phyloP scores from a whole-genome alignment of 345 rosid genomes.

The Citrus sp. region DNA sequence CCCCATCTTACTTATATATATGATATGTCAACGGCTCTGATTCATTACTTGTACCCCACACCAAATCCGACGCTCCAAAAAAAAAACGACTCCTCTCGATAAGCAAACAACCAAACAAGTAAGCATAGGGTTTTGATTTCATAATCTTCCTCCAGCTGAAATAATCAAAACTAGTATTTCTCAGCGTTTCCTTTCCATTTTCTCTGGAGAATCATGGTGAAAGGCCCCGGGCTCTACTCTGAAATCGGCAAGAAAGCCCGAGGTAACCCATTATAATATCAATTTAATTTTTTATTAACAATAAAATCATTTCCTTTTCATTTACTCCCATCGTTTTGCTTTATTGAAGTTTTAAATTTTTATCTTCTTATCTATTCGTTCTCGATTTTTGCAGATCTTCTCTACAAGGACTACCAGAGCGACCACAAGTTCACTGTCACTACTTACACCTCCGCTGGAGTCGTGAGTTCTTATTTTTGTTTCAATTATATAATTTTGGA shows the following conservation, averaged over 20 bases:
- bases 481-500: neutral
- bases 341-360: neutral
- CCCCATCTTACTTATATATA: neutral
- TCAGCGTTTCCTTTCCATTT: constrained; percentile 5
- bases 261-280: constrained; percentile 35
- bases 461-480: constrained; percentile 47
- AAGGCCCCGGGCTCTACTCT: constrained; percentile 92
- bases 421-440: constrained; percentile 92
- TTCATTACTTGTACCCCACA: neutral
- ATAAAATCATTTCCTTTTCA: neutral
- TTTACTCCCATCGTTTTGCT: neutral
- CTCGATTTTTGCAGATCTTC: constrained; percentile 53
- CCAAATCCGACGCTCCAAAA: constrained; percentile 27
- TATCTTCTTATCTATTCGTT: neutral
- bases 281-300: neutral
- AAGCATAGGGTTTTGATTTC: constrained; percentile 11
- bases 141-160: neutral
- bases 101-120: neutral
- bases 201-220: constrained; percentile 56
- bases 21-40: constrained; percentile 21
- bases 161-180: neutral
- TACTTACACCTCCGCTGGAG: constrained; percentile 67
- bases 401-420: constrained; percentile 80
- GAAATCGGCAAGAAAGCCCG: constrained; percentile 95
- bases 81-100: neutral